These are phyloP conservation scores for Centrapalus pauciflorus DNA, from an alignment of 129 eudicot genomes.

Conservation along the genomic window DNA sequence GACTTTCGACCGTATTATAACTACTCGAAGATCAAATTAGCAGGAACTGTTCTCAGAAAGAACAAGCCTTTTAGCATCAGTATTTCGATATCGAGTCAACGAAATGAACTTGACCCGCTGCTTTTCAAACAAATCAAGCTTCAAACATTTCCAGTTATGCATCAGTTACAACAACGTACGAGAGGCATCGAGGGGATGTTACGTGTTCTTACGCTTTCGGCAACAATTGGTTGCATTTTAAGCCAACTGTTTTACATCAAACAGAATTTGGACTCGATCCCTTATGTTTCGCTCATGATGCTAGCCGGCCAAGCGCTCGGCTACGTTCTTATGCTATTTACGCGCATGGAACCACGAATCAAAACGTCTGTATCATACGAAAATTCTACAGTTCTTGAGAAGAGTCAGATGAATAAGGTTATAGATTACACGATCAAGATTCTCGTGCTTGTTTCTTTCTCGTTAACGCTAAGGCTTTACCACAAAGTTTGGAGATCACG, in stretches of 20 bases:
- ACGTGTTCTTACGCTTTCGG: constrained; percentile 63
- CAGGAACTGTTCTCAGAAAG: constrained; percentile 65
- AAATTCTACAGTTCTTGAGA: constrained; percentile 61
- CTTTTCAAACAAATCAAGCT: constrained; percentile 56
- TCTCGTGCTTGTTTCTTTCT: constrained; percentile 66
- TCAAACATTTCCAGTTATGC: constrained; percentile 68
- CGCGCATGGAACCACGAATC: constrained; percentile 60
- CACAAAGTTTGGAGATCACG: constrained; percentile 88
- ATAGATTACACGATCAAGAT: constrained; percentile 73
- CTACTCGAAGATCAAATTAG: constrained; percentile 60
- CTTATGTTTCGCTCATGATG: constrained; percentile 73
- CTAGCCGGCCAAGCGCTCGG: constrained; percentile 81
- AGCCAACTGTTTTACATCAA: constrained; percentile 60
- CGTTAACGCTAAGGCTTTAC: constrained; percentile 51
- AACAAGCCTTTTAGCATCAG: constrained; percentile 67
- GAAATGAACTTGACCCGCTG: constrained; percentile 74
- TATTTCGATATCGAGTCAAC: constrained; percentile 61
- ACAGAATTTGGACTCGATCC: constrained; percentile 50
- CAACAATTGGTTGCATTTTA: constrained; percentile 50
- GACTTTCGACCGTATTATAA: constrained; percentile 55
- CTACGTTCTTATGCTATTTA: constrained; percentile 66
- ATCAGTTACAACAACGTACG: constrained; percentile 73
- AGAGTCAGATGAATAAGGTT: constrained; percentile 55
- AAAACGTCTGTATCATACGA: constrained; percentile 45
- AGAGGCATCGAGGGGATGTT: constrained; percentile 82